Evolutionary conservation across 345 rosid species (phyloP), one percentile per base, ranked within the genome.

Genomic region (Citrus trifoliata): DNA sequence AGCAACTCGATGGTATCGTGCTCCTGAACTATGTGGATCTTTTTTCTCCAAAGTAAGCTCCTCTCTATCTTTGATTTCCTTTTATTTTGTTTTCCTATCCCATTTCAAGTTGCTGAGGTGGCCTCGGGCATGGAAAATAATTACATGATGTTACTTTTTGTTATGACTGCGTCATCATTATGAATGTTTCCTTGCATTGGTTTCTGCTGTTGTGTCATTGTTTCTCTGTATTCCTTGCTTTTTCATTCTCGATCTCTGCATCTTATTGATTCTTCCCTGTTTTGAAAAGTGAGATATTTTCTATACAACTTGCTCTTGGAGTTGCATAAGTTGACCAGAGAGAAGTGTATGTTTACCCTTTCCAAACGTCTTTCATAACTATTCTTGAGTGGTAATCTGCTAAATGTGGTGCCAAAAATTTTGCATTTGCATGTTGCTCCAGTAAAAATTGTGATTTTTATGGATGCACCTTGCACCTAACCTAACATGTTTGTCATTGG

Each of bases 1-100:
- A 28, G 99, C 99, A 38, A 96, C 99, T 75, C 90, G 99, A 77
- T 96, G 98, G 99, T 96, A 96, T 80, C 95, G 99, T 79, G 99
- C 99, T 79, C 99, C 99, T 73, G 99, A 96, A 84, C 94, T 96
- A 40, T 96, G 99, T 79, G 99, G 99, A 73, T 95, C 99, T 2
- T 95, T 95, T 84, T 95, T 95, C 89, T 95, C 99, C 79, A 93
- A 95, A 86, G 98, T 96, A 88, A 89, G 90, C 73, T 79, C 14
- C 32, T 74, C 35, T 73, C 51, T 22, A 16, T n/a, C 21, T 70
- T 70, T 67, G 10, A 68, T 70, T 76, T 53, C 63, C 27, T 37
- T 79, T 32, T 71, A 30, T 9, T 62, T 46, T 35, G 32, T 61
- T 74, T 64, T 69, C 75, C 70, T 22, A 33, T 70, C 37, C 28